Conservation (phyloP, 2,329 filamentous ascomycete genomes). For the Dryadomyces quercus-mongolicae region DNA sequence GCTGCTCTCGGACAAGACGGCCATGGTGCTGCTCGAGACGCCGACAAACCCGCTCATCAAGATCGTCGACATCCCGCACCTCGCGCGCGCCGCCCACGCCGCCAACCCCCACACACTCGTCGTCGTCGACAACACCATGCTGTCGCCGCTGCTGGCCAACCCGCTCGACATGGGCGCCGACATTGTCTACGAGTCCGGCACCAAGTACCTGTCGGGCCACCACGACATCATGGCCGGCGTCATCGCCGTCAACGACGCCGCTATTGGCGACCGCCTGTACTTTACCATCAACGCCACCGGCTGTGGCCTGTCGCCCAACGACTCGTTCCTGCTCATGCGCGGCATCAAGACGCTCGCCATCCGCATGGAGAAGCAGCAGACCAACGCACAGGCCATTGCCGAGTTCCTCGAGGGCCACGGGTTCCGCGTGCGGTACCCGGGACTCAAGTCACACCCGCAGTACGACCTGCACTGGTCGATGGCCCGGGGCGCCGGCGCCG, state of each 20-base stretch:
- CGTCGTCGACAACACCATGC: slow-evolving; percentile 97
- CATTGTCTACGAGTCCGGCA: slow-evolving; percentile 94
- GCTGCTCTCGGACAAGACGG: slow-evolving; percentile 66
- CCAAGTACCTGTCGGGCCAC: slow-evolving; percentile 94
- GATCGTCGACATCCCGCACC: slow-evolving; percentile 80
- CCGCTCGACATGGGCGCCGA: slow-evolving; percentile 90
- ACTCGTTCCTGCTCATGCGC: slow-evolving; percentile 89
- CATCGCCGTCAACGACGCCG: slow-evolving; percentile 74
- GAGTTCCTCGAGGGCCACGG: slow-evolving; percentile 83
- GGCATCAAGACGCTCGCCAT: slow-evolving; percentile 95
- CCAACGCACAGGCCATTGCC: slow-evolving; percentile 82
- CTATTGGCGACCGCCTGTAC: slow-evolving; percentile 78
- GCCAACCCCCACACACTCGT: slow-evolving; percentile 71
- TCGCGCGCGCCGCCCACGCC: slow-evolving; percentile 65
- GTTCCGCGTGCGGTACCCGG: slow-evolving; percentile 91
- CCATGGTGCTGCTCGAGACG: slow-evolving; percentile 92
- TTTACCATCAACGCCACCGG: slow-evolving; percentile 97
- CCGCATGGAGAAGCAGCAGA: slow-evolving; percentile 96
- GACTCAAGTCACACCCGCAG: slow-evolving; percentile 87
- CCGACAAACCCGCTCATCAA: slow-evolving; percentile 98
- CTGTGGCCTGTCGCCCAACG: slow-evolving; percentile 87
- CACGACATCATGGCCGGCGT: slow-evolving; percentile 99
- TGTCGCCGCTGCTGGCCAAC: slow-evolving; percentile 87
- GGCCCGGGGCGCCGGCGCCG: slow-evolving; percentile 85
- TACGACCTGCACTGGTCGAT: slow-evolving; percentile 95